Evolutionary conservation across 257 asterid genomes (phyloP), one percentile per base, ranked within the genome.

Genomic region (Sherardia arvensis): DNA sequence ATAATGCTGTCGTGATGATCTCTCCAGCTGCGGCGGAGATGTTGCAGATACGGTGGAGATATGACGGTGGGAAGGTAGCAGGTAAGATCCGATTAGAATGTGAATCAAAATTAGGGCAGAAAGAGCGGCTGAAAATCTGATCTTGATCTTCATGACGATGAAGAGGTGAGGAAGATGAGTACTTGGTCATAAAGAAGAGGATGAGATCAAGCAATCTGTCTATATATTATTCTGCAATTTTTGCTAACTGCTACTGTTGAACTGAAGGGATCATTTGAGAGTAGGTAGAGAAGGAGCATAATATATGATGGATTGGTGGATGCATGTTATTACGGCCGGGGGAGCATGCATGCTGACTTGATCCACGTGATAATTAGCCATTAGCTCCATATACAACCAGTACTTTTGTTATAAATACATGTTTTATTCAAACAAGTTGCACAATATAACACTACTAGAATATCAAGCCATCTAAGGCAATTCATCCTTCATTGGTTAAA

Each of bases 121-220:
- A 38, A 68, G 18, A 25, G 74, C 71, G 32, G 65, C 66, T 21
- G 70, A 62, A 56, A 58, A 21, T 74, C 61, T 69, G 18, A 36
- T 47, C 14, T 68, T 75, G 58, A 49, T 66, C 67, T 61, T 70
- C 79, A 66, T 75, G 32, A 33, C 21, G 36, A 12, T 43, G 51
- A 43, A 15, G 34, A 30, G 43, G 43, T 34, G 51, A 43, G 14
- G 47, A 10, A 38, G 15, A 38, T 34, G 47, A 12, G 17, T 15
- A 4, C 17, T 43, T 43, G 51, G 51, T 43, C 51, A 43, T 43
- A 43, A 15, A 43, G 51, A 3, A 6, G 6, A 2, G 34, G 34
- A 30, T 43, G 7, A 43, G 18, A 43, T 15, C 51, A 15, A 1
- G 51, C n/a, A n/a, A 14, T 12, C 49, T 43, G 4, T 43, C 12